Evolutionary conservation across 805 yeast genomes (phyloP).

Genomic region (Myxozyma udenii): DNA sequence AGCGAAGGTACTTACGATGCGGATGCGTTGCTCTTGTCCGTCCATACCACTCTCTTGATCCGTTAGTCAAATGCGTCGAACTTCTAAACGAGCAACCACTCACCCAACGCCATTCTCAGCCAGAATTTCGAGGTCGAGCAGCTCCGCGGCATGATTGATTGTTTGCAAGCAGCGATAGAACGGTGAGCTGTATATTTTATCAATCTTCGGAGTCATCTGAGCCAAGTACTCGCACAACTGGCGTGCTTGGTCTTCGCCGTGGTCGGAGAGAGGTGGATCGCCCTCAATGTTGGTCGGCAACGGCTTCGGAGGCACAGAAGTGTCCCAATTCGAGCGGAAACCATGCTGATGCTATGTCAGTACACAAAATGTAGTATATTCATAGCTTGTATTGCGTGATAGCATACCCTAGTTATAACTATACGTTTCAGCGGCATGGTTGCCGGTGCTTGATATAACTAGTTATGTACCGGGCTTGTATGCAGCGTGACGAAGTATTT

Average conservation of each 20-base stretch:
- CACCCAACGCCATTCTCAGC: slow-evolving; percentile 78
- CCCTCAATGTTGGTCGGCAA: slow-evolving; percentile 87
- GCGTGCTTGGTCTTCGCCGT: slow-evolving; percentile 82
- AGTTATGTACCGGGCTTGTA: too few species aligned
- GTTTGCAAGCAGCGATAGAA: slow-evolving; percentile 90
- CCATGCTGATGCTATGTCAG: slow-evolving; percentile 59
- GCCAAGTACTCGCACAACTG: slow-evolving; percentile 66
- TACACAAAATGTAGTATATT: background rate
- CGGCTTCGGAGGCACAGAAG: slow-evolving; percentile 60
- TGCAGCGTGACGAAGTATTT: too few species aligned
- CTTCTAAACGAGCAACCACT: background rate
- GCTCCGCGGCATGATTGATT: slow-evolving; percentile 61
- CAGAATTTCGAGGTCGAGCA: slow-evolving; percentile 55
- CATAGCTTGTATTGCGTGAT: background rate
- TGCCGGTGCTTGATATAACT: too few species aligned
- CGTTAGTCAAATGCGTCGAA: background rate
- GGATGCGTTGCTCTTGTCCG: slow-evolving; percentile 69
- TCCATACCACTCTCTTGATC: slow-evolving; percentile 73
- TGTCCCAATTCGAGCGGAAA: slow-evolving; percentile 79
- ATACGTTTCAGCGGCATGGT: slow-evolving; percentile 14
- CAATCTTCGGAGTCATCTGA: slow-evolving; percentile 56
- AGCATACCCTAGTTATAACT: slow-evolving; percentile 12
- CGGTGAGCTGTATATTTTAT: slow-evolving; percentile 73
- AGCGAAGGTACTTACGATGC: slow-evolving; percentile 38
- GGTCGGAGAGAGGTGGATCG: slow-evolving; percentile 83